Percentiles rank a stretch among this genome's conserved stretches.
Evolutionary conservation across 176 grass and related monocot genomes (phyloP).

Genomic region (Bolboschoenus planiculmis): DNA sequence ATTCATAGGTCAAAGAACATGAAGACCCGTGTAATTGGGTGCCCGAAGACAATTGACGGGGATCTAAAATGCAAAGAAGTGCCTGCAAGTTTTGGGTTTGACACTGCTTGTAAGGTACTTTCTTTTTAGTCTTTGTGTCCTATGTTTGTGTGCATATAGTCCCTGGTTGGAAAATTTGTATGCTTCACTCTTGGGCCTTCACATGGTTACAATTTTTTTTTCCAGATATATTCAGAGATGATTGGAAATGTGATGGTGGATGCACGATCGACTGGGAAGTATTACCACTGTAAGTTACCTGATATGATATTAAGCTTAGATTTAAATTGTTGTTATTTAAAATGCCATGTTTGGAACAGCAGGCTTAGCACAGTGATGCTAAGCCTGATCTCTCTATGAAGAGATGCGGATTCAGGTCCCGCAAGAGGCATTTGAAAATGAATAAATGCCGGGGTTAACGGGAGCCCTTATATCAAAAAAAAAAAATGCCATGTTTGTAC

Average conservation of each 20-base stretch:
- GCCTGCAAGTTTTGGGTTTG: constrained; percentile 97
- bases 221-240: constrained; percentile 98
- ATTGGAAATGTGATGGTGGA: constrained; percentile 99
- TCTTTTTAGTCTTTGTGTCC: constrained; percentile 1
- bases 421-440: too few relatives aligned
- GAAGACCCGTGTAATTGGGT: constrained; percentile 92
- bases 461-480: too few relatives aligned
- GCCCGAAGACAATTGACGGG: constrained; percentile 96
- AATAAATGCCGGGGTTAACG: too few relatives aligned
- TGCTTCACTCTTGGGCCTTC: neutral
- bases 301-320: neutral
- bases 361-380: too few relatives aligned
- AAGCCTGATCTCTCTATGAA: too few relatives aligned
- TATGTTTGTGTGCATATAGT: neutral
- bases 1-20: constrained; percentile 60
- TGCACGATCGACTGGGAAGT: constrained; percentile 95
- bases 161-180: neutral
- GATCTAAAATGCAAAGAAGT: constrained; percentile 98
- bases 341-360: neutral
- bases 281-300: constrained; percentile 94
- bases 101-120: constrained; percentile 91
- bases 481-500: too few relatives aligned
- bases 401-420: too few relatives aligned
- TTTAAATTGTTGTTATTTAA: neutral
- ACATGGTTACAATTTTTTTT: constrained; percentile 12